Base-by-base conservation (phyloP, 441 rosid genomes). In the Croton laevigatus region DNA sequence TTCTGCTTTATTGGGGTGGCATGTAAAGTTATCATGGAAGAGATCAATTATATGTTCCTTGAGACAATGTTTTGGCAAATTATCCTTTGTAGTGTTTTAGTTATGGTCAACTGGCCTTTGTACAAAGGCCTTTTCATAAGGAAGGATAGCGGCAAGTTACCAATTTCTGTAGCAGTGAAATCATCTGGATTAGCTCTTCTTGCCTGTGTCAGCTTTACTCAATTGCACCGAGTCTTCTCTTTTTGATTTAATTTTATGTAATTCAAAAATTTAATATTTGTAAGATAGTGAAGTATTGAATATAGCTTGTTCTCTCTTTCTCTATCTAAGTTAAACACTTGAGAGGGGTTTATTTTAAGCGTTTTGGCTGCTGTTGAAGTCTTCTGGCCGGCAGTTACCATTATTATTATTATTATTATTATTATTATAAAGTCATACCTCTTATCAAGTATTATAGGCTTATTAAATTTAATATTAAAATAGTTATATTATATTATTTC, bases 111-210 rank as follows among this genome's bases (percentile, higher is more conserved):
- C 78, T 78, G 76, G 79, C 93, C 94, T 42, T 55, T 86, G 59
- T 89, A 87, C 44, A 72, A 84, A 61, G 91, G 80, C 3, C 81
- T 89, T 68, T 62, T 88, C 70, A 6, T 85, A 0, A 78, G 94
- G 77, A 78, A 68, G 9, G 93, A 92, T 57, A 69, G 62, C 64
- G 98, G 91, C 22, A 83, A 74, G 72, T 69, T 87, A 80, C 94
- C 96, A 8, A 5, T 3, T 40, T 79, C 78, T 23, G 72, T 77
- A 20, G 61, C 86, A 0, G 59, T 84, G 13, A 79, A 77, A 73
- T 73, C 94, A 2, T 6, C 79, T 71, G 84, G 71, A 5, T 69
- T 77, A 10, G 90, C 94, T 52, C 59, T 84, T 10, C 75, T 82
- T 52, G 75, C 48, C 6, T 87, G 87, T 68, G 53, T 77, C 23